A percentile compares a stretch with the other conserved stretches of the same genome.
Evolutionary conservation across 1,284 basidiomycete species (phyloP).

Genomic region (Tylopilus orsonianus): DNA sequence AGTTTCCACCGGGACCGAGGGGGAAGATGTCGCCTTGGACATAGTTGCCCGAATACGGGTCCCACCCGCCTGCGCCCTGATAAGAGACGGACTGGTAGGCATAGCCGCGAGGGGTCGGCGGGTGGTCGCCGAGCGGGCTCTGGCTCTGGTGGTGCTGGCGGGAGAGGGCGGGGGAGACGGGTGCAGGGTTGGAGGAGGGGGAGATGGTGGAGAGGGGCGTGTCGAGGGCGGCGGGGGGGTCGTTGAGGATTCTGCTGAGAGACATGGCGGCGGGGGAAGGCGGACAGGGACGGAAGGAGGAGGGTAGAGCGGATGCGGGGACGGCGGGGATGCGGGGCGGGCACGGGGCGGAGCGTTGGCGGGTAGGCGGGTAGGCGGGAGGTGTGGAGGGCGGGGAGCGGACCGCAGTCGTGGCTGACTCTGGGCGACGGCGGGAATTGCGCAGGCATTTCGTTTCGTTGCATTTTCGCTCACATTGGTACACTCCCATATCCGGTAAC

Average conservation of each 20-base stretch:
- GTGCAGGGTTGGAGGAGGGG: slow-evolving; percentile 23
- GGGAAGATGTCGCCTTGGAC: slow-evolving; percentile 40
- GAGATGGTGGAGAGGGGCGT: slow-evolving; percentile 25
- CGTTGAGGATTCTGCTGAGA: slow-evolving; percentile 72
- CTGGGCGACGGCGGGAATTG: slow-evolving; percentile 35
- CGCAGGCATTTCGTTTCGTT: slow-evolving; percentile 39
- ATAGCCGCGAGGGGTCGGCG: slow-evolving; percentile 33
- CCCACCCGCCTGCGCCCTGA: slow-evolving; percentile 40
- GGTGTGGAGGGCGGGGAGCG: slow-evolving; percentile 13
- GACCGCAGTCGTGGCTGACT: slow-evolving; percentile 23
- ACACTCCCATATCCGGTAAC: slow-evolving; percentile 33
- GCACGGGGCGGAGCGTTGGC: neutral
- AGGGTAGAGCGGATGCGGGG: no score
- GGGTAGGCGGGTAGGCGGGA: no score
- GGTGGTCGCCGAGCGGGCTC: slow-evolving; percentile 34
- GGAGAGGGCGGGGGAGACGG: slow-evolving; percentile 22
- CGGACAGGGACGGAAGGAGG: no score
- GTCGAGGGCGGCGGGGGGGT: no score
- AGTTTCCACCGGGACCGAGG: slow-evolving; percentile 37
- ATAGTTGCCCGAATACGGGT: slow-evolving; percentile 41
- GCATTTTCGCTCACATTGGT: slow-evolving; percentile 38
- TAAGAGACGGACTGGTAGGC: slow-evolving; percentile 37
- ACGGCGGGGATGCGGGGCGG: no score
- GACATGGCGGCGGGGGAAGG: slow-evolving; percentile 49
- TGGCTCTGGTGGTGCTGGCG: slow-evolving; percentile 31